Evolutionary conservation across 176 grass and related monocot genomes (phyloP), one percentile per base, ranked within the genome.

Genomic region (Bromus sterilis): DNA sequence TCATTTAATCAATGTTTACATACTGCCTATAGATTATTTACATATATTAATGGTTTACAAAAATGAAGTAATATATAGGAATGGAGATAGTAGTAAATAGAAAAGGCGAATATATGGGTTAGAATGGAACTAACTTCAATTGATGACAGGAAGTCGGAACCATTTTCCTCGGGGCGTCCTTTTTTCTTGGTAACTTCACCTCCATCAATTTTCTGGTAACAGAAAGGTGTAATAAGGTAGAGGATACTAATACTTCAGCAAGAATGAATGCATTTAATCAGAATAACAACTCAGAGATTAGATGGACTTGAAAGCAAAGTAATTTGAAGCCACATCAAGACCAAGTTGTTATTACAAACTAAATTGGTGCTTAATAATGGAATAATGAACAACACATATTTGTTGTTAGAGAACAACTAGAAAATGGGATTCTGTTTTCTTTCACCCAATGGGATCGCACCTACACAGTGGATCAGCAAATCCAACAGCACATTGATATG

Each of bases 91-190:
- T 77, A 57, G 66, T 5, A 71, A 80, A 83, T 65, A 82, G 56
- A 80, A 65, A 57, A 81, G 9, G n/a, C n/a, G n/a, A 34, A 24
- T 20, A 75, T 33, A 70, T 67, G 58, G 8, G 59, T 69, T 74
- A n/a, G 66, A 83, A 58, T 65, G 40, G 72, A 67, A 79, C 87
- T 80, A 63, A 98, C 95, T 78, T 98, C 95, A 78, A 98, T 94
- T 72, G 95, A 94, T 21, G 95, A 98, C 60, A 98, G 69, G 84
- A 93, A 98, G 89, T 98, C 95, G 42, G 87, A 89, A 86, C 94
- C 92, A 30, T 91, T 92, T 72, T 92, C 90, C 90, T 98, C 94
- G 34, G 79, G 83, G 91, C 44, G 71, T 78, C 89, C 92, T 42
- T 94, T 98, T 74, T 89, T 86, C 88, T 94, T 93, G 43, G 84